These are phyloP conservation scores for Nicotiana knightiana DNA, from an alignment of 257 asterid genomes.

Conservation along the genomic window DNA sequence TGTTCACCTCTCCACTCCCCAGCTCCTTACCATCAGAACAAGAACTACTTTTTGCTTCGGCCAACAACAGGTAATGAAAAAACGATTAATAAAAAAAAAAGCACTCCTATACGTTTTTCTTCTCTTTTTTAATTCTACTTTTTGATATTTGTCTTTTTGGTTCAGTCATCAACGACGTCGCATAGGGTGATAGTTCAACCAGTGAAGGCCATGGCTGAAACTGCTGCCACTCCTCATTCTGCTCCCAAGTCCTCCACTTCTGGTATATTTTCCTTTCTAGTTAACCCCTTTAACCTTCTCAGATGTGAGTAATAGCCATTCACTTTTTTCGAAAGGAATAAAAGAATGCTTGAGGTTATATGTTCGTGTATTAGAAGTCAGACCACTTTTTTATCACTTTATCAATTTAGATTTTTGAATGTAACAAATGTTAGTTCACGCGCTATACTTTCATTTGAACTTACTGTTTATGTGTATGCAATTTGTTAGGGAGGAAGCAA, in stretches of 20 bases:
- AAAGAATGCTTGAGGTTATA: neutral
- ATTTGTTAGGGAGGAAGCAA: slow-evolving; percentile 55
- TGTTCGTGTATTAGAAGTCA: neutral
- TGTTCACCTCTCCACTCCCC: neutral
- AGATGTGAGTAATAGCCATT: neutral
- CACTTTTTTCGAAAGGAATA: neutral
- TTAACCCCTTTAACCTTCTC: neutral
- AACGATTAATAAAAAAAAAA: neutral
- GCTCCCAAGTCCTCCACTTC: slow-evolving; percentile 30
- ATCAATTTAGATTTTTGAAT: neutral
- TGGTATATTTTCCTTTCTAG: slow-evolving; percentile 18
- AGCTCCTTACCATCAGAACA: neutral
- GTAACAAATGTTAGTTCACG: neutral
- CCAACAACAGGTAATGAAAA: slow-evolving; percentile 10
- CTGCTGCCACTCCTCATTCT: slow-evolving; percentile 32
- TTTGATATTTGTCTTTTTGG: neutral
- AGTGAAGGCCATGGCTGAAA: slow-evolving; percentile 72
- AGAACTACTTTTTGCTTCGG: neutral
- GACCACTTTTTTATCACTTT: neutral
- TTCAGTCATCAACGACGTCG: slow-evolving; percentile 24
- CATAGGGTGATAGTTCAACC: slow-evolving; percentile 28
- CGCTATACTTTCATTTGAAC: neutral
- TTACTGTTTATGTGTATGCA: neutral
- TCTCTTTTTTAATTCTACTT: neutral
- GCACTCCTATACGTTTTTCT: neutral